Conservation (phyloP, 23 red algal species). For the Agarophyton chilense region DNA sequence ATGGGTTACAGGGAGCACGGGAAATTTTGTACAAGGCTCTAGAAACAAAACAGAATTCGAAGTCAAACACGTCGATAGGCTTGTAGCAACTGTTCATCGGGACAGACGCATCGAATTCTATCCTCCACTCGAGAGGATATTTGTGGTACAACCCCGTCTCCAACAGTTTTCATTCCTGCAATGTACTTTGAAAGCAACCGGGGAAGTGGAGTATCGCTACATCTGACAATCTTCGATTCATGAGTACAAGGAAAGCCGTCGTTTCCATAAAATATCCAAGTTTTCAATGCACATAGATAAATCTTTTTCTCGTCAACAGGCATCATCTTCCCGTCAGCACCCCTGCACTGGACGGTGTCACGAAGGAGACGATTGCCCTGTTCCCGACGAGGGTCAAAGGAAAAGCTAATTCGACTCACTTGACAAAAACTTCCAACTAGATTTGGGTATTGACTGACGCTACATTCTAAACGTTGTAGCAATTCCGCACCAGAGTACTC, state of each 20-base stretch:
- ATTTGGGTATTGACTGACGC: conserved; percentile 46
- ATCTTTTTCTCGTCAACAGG: neutral
- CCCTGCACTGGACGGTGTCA: neutral
- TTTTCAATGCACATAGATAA: conserved; percentile 46
- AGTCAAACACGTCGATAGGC: conserved; percentile 4
- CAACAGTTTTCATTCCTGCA: neutral
- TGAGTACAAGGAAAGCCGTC: conserved; percentile 38
- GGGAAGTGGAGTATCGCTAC: neutral
- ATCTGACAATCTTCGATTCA: neutral
- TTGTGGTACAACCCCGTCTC: neutral
- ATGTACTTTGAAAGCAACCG: neutral
- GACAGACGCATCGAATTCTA: neutral
- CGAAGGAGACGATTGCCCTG: conserved; percentile 29
- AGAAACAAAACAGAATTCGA: neutral
- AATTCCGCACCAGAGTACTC: conserved; percentile 34
- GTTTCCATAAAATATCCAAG: conserved; percentile 40
- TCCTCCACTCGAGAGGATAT: neutral
- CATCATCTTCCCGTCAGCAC: neutral
- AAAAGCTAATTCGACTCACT: conserved; percentile 56
- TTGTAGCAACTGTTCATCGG: neutral
- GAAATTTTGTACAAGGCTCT: neutral
- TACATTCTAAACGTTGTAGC: conserved; percentile 32
- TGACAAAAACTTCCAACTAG: conserved; percentile 59
- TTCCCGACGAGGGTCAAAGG: conserved; percentile 61
- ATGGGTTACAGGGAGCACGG: neutral